Evolutionary conservation across 139 green algal genomes (phyloP).

Genomic region (Axilococcus clingmanii): DNA sequence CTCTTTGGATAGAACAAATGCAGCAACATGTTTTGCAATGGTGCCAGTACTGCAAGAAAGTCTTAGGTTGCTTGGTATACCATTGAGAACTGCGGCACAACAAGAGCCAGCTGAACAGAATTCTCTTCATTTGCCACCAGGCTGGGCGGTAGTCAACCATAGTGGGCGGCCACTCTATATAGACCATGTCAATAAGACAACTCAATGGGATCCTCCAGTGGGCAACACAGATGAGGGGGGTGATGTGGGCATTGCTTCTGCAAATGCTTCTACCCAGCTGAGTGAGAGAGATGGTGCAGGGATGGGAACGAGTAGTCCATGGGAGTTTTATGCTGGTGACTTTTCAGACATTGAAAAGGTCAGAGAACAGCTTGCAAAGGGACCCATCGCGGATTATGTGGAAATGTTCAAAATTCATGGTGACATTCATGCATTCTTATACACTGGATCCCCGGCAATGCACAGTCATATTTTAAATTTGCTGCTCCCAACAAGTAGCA

Average conservation of each 20-base stretch:
- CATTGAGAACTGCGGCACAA: conserved; percentile 19
- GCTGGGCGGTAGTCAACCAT: conserved; percentile 86
- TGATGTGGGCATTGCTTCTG: conserved; percentile 21
- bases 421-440: conserved; percentile 89
- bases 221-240: background rate
- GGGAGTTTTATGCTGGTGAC: no score
- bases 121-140: conserved; percentile 17
- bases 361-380: no score
- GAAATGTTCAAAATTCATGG: conserved; percentile 56
- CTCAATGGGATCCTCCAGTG: conserved; percentile 63
- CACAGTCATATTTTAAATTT: conserved; percentile 70
- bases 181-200: conserved; percentile 86
- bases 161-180: conserved; percentile 83
- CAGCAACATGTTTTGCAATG: conserved; percentile 82
- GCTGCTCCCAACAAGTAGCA: conserved; percentile 47
- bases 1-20: conserved; percentile 95
- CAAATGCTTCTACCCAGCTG: no score
- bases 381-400: no score
- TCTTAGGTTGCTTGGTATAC: conserved; percentile 48
- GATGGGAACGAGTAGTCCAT: no score
- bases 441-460: conserved; percentile 80
- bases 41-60: conserved; percentile 46
- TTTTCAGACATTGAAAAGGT: no score
- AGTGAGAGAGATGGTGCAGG: no score
- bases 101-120: background rate